phyloP scores from a whole-genome alignment of 805 yeast species.

The Blastobotrys parvus region DNA sequence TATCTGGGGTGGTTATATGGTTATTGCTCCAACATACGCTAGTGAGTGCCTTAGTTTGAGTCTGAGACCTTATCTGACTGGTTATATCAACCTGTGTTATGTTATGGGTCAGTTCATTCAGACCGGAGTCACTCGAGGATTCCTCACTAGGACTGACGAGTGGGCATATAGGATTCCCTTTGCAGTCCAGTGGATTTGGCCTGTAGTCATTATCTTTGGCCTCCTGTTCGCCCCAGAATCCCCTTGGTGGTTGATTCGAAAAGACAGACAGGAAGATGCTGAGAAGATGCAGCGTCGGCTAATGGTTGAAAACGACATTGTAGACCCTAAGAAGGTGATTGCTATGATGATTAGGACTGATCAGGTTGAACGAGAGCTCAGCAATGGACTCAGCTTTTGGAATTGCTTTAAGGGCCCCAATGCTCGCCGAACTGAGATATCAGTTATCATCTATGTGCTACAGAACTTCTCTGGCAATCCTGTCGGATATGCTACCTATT shows the following conservation, averaged over 20 bases:
- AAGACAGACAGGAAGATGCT: constrained; percentile 37
- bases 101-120: constrained; percentile 49
- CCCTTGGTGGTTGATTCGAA: constrained; percentile 47
- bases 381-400: constrained; percentile 14
- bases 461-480: constrained; percentile 31
- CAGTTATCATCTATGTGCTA: constrained; percentile 34
- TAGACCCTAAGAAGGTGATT: constrained; percentile 24
- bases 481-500: constrained; percentile 33
- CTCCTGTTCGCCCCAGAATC: constrained; percentile 45
- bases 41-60: constrained; percentile 47
- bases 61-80: constrained; percentile 41
- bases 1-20: constrained; percentile 47
- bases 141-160: constrained; percentile 19
- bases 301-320: background rate
- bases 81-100: constrained; percentile 47
- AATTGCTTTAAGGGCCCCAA: constrained; percentile 44
- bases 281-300: constrained; percentile 25
- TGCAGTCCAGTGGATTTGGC: constrained; percentile 56
- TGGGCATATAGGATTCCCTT: constrained; percentile 46
- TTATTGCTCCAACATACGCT: constrained; percentile 44
- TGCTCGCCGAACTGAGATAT: constrained; percentile 43
- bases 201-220: constrained; percentile 25
- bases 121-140: constrained; percentile 40
- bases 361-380: constrained; percentile 22
- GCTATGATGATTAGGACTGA: constrained; percentile 39